Conservation (phyloP, 192 early-diverging fungal species). For the Polychytrium aggregatum region DNA sequence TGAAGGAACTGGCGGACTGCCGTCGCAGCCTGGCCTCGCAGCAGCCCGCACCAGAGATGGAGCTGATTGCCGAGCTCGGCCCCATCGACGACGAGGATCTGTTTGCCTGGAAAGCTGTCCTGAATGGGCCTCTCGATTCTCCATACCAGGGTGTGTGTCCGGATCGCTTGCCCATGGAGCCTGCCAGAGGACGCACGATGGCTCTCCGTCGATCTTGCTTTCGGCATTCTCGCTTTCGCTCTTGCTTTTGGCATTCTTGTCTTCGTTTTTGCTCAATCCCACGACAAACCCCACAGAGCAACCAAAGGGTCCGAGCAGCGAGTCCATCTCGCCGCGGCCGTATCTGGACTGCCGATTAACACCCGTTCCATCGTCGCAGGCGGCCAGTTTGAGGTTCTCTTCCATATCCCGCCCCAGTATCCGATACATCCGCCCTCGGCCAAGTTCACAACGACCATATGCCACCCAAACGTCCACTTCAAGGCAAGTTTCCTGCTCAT, state of each 20-base stretch:
- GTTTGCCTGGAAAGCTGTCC: conserved; percentile 54
- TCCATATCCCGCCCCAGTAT: conserved; percentile 59
- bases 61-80: conserved; percentile 45
- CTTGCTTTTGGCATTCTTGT: too few relatives aligned
- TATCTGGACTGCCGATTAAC: too few relatives aligned
- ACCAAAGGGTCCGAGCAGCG: too few relatives aligned
- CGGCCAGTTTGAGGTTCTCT: conserved; percentile 56
- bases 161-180: not conserved
- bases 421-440: conserved; percentile 71
- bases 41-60: too few relatives aligned
- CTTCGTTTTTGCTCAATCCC: too few relatives aligned
- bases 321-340: too few relatives aligned
- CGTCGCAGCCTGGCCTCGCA: conserved; percentile 29
- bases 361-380: too few relatives aligned
- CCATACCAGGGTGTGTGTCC: conserved; percentile 49
- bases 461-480: conserved; percentile 91
- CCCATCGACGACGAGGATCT: conserved; percentile 60
- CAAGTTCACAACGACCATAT: conserved; percentile 62
- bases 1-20: conserved; percentile 44
- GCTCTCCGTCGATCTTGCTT: not conserved
- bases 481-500: conserved; percentile 53
- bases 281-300: too few relatives aligned
- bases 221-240: too few relatives aligned
- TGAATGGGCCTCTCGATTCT: conserved; percentile 51
- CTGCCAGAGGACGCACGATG: not conserved